Evolutionary conservation across 345 rosid species (phyloP), one percentile per base, ranked within the genome.

Genomic region (Physaria fendleri): DNA sequence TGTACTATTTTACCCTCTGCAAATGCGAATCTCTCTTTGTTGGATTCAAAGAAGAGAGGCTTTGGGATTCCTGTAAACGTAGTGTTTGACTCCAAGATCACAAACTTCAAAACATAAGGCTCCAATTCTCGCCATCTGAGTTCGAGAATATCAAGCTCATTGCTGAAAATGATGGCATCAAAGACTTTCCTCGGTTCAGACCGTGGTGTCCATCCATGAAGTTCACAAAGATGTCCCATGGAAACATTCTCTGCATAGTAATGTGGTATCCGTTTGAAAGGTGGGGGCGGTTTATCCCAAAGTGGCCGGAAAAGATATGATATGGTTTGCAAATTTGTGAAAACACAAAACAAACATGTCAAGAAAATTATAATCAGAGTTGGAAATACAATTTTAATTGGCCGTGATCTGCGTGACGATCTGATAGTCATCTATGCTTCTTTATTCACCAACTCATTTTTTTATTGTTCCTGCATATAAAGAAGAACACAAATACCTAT

Each of bases 171-270:
- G 65, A 93, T 79, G 23, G 70, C 82, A 29, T 89, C 99, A 50
- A 80, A 86, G 33, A 92, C 73, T 20, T 66, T 81, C 5, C 95
- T 84, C 0, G 97, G 91, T 43, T 76, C 55, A 8, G 74, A 41
- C 11, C 91, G 81, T 2, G 72, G 20, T 47, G 91, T 75, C 99
- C 99, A 88, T 2, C 94, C 95, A 22, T 92, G 97, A 45, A 92
- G 95, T 12, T 38, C 54, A 57, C 98, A 88, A 22, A 84, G 89
- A 71, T 80, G 89, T 32, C 77, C 81, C 81, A 84, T 80, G 3
- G 97, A 82, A 14, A 92, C 87, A 76, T 89, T 92, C 62, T 92
- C 99, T 0, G 99, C 94, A 58, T 92, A 92, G 72, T 76, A 88
- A 76, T 88, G 98, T 2, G 97, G 95, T 8, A 92, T 59, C 28